A percentile compares a stretch with the other conserved stretches of the same genome.
Evolutionary conservation across 163 green algal genomes (phyloP).

Genomic region (Smithsoniella earleae): DNA sequence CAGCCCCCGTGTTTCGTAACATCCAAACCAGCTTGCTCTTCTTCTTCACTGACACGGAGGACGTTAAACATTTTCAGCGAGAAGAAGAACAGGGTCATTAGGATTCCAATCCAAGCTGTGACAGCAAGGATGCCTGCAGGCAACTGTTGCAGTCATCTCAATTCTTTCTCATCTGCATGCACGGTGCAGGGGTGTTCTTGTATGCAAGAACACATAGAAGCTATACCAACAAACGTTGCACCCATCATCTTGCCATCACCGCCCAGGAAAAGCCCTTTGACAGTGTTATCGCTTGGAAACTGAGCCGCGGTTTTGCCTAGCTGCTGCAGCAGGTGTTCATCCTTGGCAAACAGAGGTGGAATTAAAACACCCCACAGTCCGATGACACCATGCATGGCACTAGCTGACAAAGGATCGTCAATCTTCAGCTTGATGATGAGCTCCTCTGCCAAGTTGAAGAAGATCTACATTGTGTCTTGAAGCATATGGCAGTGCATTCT

Average conservation of each 20-base stretch:
- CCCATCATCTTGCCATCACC: constrained; percentile 48
- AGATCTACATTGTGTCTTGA: no score
- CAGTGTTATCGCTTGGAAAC: constrained; percentile 25
- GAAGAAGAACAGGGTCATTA: constrained; percentile 47
- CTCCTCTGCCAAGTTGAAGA: constrained; percentile 16
- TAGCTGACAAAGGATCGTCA: constrained; percentile 88
- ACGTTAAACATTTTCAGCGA: constrained; percentile 47
- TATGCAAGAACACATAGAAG: not conserved
- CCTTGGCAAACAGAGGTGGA: constrained; percentile 62
- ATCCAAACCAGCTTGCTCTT: constrained; percentile 72
- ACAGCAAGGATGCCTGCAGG: constrained; percentile 53
- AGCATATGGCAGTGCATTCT: no score
- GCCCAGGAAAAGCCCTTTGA: constrained; percentile 57
- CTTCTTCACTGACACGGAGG: constrained; percentile 61
- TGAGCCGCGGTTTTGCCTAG: no score
- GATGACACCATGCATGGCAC: constrained; percentile 75
- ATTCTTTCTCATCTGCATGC: not conserved
- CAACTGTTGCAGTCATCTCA: no score
- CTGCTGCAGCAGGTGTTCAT: constrained; percentile 47
- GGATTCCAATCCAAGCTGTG: constrained; percentile 47
- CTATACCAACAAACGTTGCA: not conserved
- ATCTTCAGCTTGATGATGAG: constrained; percentile 61
- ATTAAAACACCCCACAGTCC: constrained; percentile 60
- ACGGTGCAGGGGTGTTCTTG: not conserved
- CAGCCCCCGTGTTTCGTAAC: constrained; percentile 67